phyloP scores from a whole-genome alignment of 768 basidiomycete genomes.

The Calvatia gigantea region DNA sequence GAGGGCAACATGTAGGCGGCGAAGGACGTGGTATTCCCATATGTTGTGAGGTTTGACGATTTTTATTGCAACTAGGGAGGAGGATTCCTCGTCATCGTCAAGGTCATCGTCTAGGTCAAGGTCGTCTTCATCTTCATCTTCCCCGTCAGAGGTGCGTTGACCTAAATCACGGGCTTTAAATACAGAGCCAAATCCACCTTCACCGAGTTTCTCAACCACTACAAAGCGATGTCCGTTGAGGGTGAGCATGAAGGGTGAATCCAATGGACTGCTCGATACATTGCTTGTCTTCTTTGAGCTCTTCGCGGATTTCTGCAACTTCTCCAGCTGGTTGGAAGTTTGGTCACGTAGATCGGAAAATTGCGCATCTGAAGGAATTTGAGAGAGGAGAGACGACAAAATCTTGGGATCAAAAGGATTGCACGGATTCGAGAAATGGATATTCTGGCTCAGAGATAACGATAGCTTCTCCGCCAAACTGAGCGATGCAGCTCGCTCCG shows the following conservation, averaged over 20 bases:
- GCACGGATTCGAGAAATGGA: constrained; percentile 83
- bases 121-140: constrained; percentile 46
- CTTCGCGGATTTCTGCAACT: constrained; percentile 69
- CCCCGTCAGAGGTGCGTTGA: constrained; percentile 37
- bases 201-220: constrained; percentile 86
- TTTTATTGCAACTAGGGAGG: constrained; percentile 78
- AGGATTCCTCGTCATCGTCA: constrained; percentile 50
- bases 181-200: constrained; percentile 96
- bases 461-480: constrained; percentile 64
- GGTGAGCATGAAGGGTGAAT: constrained; percentile 48
- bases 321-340: constrained; percentile 58
- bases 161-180: constrained; percentile 74
- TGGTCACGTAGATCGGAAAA: constrained; percentile 57
- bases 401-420: constrained; percentile 76
- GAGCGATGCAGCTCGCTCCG: constrained; percentile 61
- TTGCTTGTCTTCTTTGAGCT: constrained; percentile 40
- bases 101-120: constrained; percentile 53
- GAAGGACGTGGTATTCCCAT: constrained; percentile 91
- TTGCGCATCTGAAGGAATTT: constrained; percentile 54
- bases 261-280: constrained; percentile 31
- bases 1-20: constrained; percentile 71
- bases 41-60: constrained; percentile 83
- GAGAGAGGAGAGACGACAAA: constrained; percentile 59
- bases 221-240: constrained; percentile 66
- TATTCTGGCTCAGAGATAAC: constrained; percentile 55